These are phyloP conservation scores for Xylaria scruposa DNA, from an alignment of 495 filamentous ascomycete species.

Conservation along the genomic window DNA sequence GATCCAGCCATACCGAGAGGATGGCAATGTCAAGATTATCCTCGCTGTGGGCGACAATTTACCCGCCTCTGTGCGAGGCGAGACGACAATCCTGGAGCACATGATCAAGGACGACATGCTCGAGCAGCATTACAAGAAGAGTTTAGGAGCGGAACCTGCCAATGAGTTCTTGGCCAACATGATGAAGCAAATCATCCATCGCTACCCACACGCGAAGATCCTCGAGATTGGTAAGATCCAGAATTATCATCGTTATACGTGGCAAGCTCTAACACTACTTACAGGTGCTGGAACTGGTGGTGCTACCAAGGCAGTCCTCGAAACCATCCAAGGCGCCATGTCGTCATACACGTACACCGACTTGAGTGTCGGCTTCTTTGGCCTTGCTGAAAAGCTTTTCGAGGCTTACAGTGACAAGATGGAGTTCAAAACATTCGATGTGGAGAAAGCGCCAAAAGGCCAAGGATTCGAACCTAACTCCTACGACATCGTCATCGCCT, in stretches of 20 bases:
- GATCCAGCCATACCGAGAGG: neutral
- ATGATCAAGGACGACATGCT: constrained; percentile 45
- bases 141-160: constrained; percentile 31
- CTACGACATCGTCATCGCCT: constrained; percentile 61
- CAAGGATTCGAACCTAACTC: constrained; percentile 53
- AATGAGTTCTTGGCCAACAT: constrained; percentile 39
- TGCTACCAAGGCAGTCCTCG: constrained; percentile 46
- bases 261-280: too few species aligned
- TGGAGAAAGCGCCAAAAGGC: constrained; percentile 42
- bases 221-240: constrained; percentile 45
- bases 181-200: constrained; percentile 44
- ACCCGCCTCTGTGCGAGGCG: constrained; percentile 41
- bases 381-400: constrained; percentile 33
- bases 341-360: constrained; percentile 60
- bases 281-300: constrained; percentile 15
- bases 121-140: constrained; percentile 37
- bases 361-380: constrained; percentile 53
- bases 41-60: constrained; percentile 45
- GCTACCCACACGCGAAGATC: constrained; percentile 49
- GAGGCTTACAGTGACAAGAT: constrained; percentile 37
- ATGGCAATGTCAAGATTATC: constrained; percentile 4
- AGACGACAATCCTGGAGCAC: constrained; percentile 50
- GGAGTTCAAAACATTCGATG: constrained; percentile 55
- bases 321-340: constrained; percentile 31
- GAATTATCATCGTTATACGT: too few species aligned